These are phyloP conservation scores for Colletotrichum higginsianum DNA, from an alignment of 2,329 filamentous ascomycete genomes.

Conservation along the genomic window DNA sequence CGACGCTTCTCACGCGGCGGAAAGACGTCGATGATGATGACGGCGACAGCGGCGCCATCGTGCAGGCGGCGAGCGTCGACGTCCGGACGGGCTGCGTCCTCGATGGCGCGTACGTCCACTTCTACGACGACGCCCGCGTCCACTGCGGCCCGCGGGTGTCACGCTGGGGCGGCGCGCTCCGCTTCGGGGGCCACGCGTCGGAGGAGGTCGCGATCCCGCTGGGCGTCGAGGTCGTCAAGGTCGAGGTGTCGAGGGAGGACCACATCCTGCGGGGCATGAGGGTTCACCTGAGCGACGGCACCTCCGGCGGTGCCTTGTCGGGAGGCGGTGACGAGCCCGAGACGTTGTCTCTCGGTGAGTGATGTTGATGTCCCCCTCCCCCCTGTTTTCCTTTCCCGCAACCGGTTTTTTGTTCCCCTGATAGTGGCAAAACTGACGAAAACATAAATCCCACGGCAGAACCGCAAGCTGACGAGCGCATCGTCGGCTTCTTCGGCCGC, in stretches of 20 bases:
- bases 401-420: not conserved
- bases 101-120: slow-evolving; percentile 62
- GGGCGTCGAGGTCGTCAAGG: slow-evolving; percentile 49
- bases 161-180: slow-evolving; percentile 35
- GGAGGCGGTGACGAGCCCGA: slow-evolving; percentile 26
- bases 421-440: slow-evolving; percentile 19
- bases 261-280: slow-evolving; percentile 44
- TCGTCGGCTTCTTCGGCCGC: slow-evolving; percentile 63
- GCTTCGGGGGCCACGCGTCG: slow-evolving; percentile 51
- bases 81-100: slow-evolving; percentile 59
- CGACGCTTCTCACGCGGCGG: slow-evolving; percentile 51
- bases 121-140: slow-evolving; percentile 57
- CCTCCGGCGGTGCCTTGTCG: slow-evolving; percentile 43
- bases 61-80: slow-evolving; percentile 59
- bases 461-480: slow-evolving; percentile 53
- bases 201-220: slow-evolving; percentile 46
- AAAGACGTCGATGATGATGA: slow-evolving; percentile 5
- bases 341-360: slow-evolving; percentile 43
- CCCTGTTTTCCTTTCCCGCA: not conserved
- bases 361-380: not conserved
- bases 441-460: slow-evolving; percentile 43
- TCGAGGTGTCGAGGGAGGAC: slow-evolving; percentile 47
- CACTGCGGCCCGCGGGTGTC: slow-evolving; percentile 57
- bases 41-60: slow-evolving; percentile 51
- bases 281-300: slow-evolving; percentile 45